Percentiles rank a stretch among this genome's conserved stretches.
These are phyloP conservation scores for Beta corolliflora DNA, from an alignment of 179 eudicot species.

Conservation along the genomic window DNA sequence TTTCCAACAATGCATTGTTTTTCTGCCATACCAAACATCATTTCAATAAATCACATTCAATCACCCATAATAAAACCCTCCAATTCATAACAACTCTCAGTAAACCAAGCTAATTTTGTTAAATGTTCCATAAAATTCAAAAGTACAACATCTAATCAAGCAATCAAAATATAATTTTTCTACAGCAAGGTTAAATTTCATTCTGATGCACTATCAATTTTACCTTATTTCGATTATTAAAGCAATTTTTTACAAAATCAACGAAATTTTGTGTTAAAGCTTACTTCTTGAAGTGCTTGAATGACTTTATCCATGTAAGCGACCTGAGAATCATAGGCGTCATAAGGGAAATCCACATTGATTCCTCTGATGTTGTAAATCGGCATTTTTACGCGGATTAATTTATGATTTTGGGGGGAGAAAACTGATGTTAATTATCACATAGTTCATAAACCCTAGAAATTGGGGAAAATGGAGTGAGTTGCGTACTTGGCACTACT, in stretches of 20 bases:
- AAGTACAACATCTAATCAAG: background rate
- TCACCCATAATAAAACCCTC: background rate
- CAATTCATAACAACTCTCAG: background rate
- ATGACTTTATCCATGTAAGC: conserved; percentile 94
- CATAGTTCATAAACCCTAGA: conserved; percentile 32
- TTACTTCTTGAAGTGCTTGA: conserved; percentile 84
- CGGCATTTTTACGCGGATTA: conserved; percentile 52
- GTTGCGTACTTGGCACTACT: too few relatives aligned
- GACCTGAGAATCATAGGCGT: conserved; percentile 93
- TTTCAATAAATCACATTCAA: background rate
- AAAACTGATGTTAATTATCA: background rate
- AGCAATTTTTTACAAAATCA: background rate
- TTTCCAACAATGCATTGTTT: conserved; percentile 88
- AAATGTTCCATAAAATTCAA: background rate
- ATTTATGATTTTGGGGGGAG: background rate
- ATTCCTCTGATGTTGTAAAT: conserved; percentile 80
- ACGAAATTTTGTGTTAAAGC: background rate
- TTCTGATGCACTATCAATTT: too few relatives aligned
- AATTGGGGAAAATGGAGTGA: background rate
- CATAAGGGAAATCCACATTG: conserved; percentile 80
- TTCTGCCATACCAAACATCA: conserved; percentile 46
- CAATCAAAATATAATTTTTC: too few relatives aligned
- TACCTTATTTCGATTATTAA: background rate
- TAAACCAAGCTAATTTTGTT: background rate
- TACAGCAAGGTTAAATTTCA: background rate